Base-by-base conservation (phyloP, 139 green algal species). In the Coccomyxa sp. region DNA sequence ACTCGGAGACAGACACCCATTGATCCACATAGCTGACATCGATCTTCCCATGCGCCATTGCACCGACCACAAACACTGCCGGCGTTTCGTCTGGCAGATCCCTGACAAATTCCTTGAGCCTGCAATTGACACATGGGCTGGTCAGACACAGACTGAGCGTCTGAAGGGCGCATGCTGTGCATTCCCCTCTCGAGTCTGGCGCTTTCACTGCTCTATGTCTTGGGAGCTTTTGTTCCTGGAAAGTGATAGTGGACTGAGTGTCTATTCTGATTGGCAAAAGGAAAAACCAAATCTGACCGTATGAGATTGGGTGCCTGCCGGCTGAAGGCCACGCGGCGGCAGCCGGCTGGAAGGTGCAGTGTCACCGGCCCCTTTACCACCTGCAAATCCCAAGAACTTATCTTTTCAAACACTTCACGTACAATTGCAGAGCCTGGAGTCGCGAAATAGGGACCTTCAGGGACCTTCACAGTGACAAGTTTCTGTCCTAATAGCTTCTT, bases 21-120 rank as follows among this genome's bases (percentile, higher is more conserved):
- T 94, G 75, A 82, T 99, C 96, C 1, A 92, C 90, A 76, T 97
- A 98, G 16, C 86, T 81, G 10, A 91, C 86, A 58, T 98, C 94
- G 38, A 99, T 93, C 80, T 95, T 92, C 17, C 96, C 97, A 85
- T 98, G 94, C 23, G 96, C 93, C 85, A 99, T 97, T 0, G 93
- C 97, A 3, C 97, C 97, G 38, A 99, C 90, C 75, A 96, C 89
- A 89, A 98, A 98, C 31, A 96, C 94, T 0, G 95, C 81, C 17
- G 93, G 85, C 32, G 84, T 67, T 17, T 89, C 88, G 11, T 88
- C 83, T 9, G 89, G 79, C 11, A 95, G 74, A 4, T 76, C 76
- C 13, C 80, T 58, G 16, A 94, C 89, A 60, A 89, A 93, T 13
- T 93, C 76, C 27, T 81, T 51, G 27, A 87, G 85, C 58, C 57